Conservation (phyloP, 108 stramenopile species). For the Craspedostauros australis region DNA sequence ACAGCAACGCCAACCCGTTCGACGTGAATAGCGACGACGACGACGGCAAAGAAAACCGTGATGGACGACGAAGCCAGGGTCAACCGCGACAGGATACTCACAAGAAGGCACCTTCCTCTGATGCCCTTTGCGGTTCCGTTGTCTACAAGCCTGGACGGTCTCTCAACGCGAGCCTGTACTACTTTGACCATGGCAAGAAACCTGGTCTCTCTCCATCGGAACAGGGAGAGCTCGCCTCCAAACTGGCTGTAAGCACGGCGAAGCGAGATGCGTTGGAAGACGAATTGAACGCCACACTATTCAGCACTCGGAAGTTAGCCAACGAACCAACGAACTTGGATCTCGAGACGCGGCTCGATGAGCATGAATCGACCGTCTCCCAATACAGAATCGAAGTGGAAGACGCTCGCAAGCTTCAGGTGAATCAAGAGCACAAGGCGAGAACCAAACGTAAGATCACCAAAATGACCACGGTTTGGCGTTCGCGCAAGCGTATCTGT, state of each 20-base stretch:
- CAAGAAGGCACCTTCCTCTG: conserved; percentile 2
- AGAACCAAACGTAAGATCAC: conserved; percentile 46
- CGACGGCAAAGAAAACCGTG: conserved; percentile 31
- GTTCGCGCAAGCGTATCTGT: conserved; percentile 53
- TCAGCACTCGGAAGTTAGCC: conserved; percentile 34
- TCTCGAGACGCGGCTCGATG: conserved; percentile 22
- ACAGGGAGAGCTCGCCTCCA: conserved; percentile 38
- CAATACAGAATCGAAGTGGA: conserved; percentile 39
- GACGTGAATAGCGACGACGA: conserved; percentile 56
- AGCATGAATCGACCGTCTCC: conserved; percentile 28
- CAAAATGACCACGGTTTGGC: conserved; percentile 54
- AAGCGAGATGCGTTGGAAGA: conserved; percentile 29
- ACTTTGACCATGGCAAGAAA: conserved; percentile 59
- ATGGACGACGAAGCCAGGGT: conserved; percentile 27
- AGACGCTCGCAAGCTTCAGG: conserved; percentile 37
- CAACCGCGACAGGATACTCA: conserved; percentile 1
- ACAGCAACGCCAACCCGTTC: conserved; percentile 45
- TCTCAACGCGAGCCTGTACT: conserved; percentile 58
- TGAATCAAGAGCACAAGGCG: conserved; percentile 58
- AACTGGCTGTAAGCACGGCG: conserved; percentile 28
- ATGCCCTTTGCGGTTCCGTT: conserved; percentile 49
- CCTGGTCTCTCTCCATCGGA: conserved; percentile 44
- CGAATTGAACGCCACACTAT: conserved; percentile 18
- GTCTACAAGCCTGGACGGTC: conserved; percentile 59
- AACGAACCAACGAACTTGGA: conserved; percentile 78